Base-by-base conservation (phyloP, 306 rosid genomes). In the Abrus pulchellus region DNA sequence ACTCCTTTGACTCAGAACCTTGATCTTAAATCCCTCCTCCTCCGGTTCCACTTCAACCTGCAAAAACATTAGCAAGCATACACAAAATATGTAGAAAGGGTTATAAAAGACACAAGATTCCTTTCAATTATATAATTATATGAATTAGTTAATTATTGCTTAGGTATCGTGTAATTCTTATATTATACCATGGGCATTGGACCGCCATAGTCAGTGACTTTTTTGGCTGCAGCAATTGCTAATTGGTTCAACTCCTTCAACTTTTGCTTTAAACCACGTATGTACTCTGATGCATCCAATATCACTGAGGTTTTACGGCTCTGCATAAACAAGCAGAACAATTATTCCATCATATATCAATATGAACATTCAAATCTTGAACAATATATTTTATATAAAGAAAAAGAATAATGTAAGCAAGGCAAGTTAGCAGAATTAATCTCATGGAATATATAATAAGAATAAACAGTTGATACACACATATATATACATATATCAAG, bases 31-130 rank as follows among this genome's bases (percentile, higher is more conserved):
- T 2, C 93, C 93, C n/a, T 10, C 62, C 50, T 85, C 85, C 72
- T 74, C 53, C 9, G 66, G 12, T 79, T 87, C 93, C 48, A 89
- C 93, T 56, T 69, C 81, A 40, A 89, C 60, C 86, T 85, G 41
- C 82, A 71, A 13, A 75, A 74, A 7, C 47, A 66, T 14, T 1
- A 43, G 0, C 43, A 56, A 33, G 9, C 60, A 52, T 43, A 68
- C 12, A 55, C 53, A 52, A 50, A 38, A 66, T 52, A 43, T 40
- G 6, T 4, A 2, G 11, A 29, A 9, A 38, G 41, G 73, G 64
- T 49, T 4, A 53, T 9, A 74, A 3, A 75, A 29, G 57, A 49
- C 11, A 52, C 38, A 72, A 30, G 1, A 49, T 50, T 40, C 32
- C 73, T 28, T 78, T 80, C 53, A 75, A 3, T 49, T 40, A 13